Evolutionary conservation across 169 alveolate genomes (phyloP).

Genomic region (Plasmodium malariae): DNA sequence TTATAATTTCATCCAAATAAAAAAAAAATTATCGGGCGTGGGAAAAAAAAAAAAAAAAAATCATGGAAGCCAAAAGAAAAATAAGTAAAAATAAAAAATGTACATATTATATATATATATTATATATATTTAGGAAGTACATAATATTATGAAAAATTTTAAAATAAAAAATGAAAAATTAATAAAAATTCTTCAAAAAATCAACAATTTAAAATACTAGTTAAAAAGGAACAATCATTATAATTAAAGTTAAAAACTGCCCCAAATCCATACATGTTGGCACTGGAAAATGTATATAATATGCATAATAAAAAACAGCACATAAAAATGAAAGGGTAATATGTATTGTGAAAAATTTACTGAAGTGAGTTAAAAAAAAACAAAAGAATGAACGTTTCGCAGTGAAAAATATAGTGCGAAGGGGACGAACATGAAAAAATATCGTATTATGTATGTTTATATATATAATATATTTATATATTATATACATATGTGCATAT

Average conservation of each 20-base stretch:
- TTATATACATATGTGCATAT: conserved; percentile 16
- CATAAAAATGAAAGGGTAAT: no score
- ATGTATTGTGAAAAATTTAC: background rate
- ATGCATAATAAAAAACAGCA: background rate
- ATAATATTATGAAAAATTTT: no score
- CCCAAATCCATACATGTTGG: background rate
- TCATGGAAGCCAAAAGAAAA: no score
- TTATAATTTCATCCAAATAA: no score
- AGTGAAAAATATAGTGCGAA: background rate
- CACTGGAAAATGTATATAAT: background rate
- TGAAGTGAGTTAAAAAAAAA: no score
- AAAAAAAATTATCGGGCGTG: no score
- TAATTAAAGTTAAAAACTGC: background rate
- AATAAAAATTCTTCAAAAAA: background rate
- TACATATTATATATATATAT: no score
- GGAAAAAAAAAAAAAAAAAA: no score
- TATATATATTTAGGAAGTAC: no score
- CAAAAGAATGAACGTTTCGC: no score
- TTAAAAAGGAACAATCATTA: background rate
- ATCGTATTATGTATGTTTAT: background rate
- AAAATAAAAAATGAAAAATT: background rate
- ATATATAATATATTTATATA: background rate
- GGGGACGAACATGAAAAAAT: background rate
- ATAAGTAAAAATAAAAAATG: no score
- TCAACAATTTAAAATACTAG: background rate